Base-by-base conservation (phyloP, 352 stramenopile species). In the Globisporangium iwayamae region DNA sequence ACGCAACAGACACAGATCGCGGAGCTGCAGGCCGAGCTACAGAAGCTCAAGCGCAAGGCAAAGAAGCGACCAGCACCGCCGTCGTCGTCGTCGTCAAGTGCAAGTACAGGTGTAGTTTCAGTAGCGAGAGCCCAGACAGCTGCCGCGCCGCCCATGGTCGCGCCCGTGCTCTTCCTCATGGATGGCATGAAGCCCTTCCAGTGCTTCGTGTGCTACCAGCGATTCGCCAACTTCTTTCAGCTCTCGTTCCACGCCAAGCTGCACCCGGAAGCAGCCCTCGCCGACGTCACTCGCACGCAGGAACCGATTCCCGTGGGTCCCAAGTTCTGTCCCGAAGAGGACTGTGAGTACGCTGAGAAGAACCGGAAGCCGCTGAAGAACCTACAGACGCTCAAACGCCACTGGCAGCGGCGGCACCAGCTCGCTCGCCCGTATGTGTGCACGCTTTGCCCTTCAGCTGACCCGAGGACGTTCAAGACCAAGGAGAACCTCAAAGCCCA, bases 241-340 rank as follows among this genome's bases (percentile, higher is more conserved):
- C 75, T 90, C n/a, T 76, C 77, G 8, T 90, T 88, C 63, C 79
- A 90, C 53, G 75, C 63, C 34, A 90, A 90, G 62, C 76, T 88
- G 67, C 78, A 90, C 54, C 70, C 78, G 6, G 66, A 65, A 4
- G 43, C 43, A 16, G 56, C 69, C 2, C 69, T 79, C 25, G 43
- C 59, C 3, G 59, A 78, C 45, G 75, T 88, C 9, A 67, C 73
- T 41, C 71, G 72, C 25, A 47, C 60, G 11, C 77, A 90, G 53
- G 39, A 60, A 39, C 77, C 81, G 30, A 50, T 87, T 25, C 77
- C 79, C 18, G 77, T 90, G 1, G 79, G 79, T 1, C 79, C 78
- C 6, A 90, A 90, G 50, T 81, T 76, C 65, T 88, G 77, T 58
- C 81, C 79, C 38, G 81, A 87, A 45, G 46, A 65, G 0, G 59